phyloP scores from a whole-genome alignment of 345 rosid genomes.

The Zanthoxylum bungeanum region DNA sequence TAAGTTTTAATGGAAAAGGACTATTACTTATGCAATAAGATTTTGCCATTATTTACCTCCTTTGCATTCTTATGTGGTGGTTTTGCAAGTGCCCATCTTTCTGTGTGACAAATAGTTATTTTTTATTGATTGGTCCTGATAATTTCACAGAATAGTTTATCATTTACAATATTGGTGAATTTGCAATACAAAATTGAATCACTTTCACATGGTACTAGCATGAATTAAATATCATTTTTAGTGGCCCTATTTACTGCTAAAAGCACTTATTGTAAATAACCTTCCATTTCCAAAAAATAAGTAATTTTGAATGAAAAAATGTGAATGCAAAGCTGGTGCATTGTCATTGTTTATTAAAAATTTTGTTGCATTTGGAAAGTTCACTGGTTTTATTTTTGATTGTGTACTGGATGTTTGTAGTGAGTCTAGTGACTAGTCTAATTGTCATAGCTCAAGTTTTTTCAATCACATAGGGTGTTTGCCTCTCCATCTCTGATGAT shows the following conservation, averaged over 20 bases:
- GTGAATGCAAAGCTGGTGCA: neutral
- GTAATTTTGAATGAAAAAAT: neutral
- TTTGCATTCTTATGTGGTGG: neutral
- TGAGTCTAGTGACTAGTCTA: too few species aligned
- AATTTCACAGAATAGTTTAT: neutral
- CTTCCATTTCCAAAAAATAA: neutral
- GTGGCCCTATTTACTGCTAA: neutral
- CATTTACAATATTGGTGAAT: neutral
- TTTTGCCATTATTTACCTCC: neutral
- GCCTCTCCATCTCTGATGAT: neutral
- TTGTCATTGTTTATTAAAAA: neutral
- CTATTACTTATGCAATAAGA: conserved; percentile 2
- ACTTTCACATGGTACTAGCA: neutral
- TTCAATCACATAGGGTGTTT: neutral
- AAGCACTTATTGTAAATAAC: neutral
- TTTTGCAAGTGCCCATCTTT: neutral
- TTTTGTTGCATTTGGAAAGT: neutral
- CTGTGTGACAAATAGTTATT: neutral
- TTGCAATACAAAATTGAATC: neutral
- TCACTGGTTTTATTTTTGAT: neutral
- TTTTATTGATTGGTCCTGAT: neutral
- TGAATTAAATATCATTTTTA: neutral
- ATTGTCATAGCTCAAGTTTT: neutral
- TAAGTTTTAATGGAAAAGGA: neutral
- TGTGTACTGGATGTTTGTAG: neutral